Conservation (phyloP, 805 yeast species). For the Metschnikowia sp. region DNA sequence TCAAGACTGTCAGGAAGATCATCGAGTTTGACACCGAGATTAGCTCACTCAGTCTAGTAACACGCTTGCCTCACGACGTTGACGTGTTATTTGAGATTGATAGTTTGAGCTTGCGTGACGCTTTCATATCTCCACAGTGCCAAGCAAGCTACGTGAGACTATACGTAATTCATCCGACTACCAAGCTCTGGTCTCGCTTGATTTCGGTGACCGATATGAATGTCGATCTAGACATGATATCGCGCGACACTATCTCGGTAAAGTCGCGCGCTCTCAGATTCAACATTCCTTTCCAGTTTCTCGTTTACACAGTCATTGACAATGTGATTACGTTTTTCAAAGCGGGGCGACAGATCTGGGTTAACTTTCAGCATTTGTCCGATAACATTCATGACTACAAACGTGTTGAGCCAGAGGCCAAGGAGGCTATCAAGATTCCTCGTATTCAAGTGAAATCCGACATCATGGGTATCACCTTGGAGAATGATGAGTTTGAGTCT, state of each 20-base stretch:
- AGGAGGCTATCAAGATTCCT: slow-evolving; percentile 50
- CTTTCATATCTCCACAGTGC: slow-evolving; percentile 25
- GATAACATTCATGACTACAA: slow-evolving; percentile 26
- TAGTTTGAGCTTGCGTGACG: slow-evolving; percentile 25
- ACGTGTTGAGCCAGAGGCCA: slow-evolving; percentile 32
- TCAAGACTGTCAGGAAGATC: slow-evolving; percentile 16
- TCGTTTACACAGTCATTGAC: slow-evolving; percentile 77
- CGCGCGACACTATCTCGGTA: slow-evolving; percentile 7
- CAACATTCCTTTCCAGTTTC: slow-evolving; percentile 67
- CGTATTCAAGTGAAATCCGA: slow-evolving; percentile 52
- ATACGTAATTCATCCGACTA: slow-evolving; percentile 50
- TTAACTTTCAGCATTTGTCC: slow-evolving; percentile 41
- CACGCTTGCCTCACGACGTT: slow-evolving; percentile 45
- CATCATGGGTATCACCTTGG: slow-evolving; percentile 61
- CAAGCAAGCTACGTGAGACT: slow-evolving; percentile 38
- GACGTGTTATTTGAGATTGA: slow-evolving; percentile 47
- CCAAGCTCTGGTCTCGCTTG: slow-evolving; percentile 38
- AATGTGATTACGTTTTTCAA: slow-evolving; percentile 67
- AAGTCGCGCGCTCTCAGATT: slow-evolving; percentile 42
- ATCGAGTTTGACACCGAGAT: slow-evolving; percentile 29
- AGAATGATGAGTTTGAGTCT: slow-evolving; percentile 87
- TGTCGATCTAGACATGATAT: slow-evolving; percentile 18
- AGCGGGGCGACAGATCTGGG: slow-evolving; percentile 56
- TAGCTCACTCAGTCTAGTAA: slow-evolving; percentile 37
- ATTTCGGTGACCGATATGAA: slow-evolving; percentile 31